Evolutionary conservation across 129 eudicot genomes (phyloP).

Genomic region (Heracleum sosnowskyi): DNA sequence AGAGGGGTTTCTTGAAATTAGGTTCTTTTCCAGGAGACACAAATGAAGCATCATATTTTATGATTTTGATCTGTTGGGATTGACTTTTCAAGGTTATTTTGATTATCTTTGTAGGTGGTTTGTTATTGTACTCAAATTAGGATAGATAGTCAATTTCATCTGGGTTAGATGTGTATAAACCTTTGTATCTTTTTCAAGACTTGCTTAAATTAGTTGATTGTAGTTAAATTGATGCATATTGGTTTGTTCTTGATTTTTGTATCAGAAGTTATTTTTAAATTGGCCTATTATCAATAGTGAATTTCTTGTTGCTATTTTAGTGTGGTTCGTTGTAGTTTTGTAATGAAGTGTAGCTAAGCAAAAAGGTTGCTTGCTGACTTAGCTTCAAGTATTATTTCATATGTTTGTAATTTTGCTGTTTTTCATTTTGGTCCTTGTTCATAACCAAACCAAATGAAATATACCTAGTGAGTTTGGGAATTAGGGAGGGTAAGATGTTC

Average conservation of each 20-base stretch:
- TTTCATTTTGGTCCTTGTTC: background rate
- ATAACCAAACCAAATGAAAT: background rate
- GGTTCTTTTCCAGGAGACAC: background rate
- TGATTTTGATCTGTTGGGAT: background rate
- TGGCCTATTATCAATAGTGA: background rate
- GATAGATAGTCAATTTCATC: background rate
- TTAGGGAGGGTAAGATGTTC: background rate
- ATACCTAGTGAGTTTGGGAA: background rate
- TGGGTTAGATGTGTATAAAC: background rate
- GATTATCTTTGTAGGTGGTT: background rate
- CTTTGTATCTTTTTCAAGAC: background rate
- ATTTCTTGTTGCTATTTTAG: background rate
- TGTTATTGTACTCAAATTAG: background rate
- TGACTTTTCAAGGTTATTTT: background rate
- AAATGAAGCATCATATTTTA: background rate
- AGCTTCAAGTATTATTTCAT: too few relatives aligned
- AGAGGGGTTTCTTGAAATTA: too few relatives aligned
- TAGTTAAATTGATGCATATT: background rate
- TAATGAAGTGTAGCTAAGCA: background rate
- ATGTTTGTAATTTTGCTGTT: background rate
- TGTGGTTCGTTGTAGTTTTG: too few relatives aligned
- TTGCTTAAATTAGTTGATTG: background rate
- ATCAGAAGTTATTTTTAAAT: background rate
- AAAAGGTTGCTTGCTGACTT: background rate
- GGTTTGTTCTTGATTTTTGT: background rate